phyloP scores from a whole-genome alignment of 1,139 yeast species.

The Geotrichum macrosporum region DNA sequence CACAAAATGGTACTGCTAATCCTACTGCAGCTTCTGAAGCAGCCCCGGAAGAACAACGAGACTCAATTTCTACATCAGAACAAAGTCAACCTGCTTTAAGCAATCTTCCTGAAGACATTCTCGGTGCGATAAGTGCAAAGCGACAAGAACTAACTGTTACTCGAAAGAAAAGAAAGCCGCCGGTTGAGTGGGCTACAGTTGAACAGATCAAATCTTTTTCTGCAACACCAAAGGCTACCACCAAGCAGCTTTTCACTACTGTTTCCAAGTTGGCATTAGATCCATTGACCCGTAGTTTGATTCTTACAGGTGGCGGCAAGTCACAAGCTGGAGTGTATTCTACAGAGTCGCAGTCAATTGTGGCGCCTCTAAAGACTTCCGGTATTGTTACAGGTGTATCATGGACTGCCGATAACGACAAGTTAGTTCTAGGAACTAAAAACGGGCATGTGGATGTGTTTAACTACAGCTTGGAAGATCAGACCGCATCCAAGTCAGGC shows the following conservation, averaged over 20 bases:
- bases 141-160: conserved; percentile 25
- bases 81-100: conserved; percentile 4
- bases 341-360: conserved; percentile 16
- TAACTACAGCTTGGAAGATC: conserved; percentile 1
- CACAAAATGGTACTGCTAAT: conserved; percentile 11
- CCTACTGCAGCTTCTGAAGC: conserved; percentile 16
- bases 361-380: conserved; percentile 22
- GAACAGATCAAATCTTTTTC: conserved; percentile 20
- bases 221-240: conserved; percentile 7
- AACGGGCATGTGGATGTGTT: conserved; percentile 28
- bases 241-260: conserved; percentile 30
- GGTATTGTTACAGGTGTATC: conserved; percentile 31
- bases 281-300: conserved; percentile 13
- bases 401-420: conserved; percentile 27
- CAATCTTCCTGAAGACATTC: conserved; percentile 11
- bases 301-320: conserved; percentile 34
- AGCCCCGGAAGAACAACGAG: conserved; percentile 24
- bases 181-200: conserved; percentile 23
- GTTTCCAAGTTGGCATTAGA: conserved; percentile 25
- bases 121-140: conserved; percentile 22
- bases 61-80: too few relatives aligned
- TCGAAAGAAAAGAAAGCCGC: conserved; percentile 25
- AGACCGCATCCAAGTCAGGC: conserved; percentile 7
- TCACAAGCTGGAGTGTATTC: conserved; percentile 28
- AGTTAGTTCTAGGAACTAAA: conserved; percentile 26